Percentiles rank a stretch among this genome's conserved stretches.
Evolutionary conservation across 2,329 filamentous ascomycete genomes (phyloP).

Genomic region (Colletotrichum zoysiae): DNA sequence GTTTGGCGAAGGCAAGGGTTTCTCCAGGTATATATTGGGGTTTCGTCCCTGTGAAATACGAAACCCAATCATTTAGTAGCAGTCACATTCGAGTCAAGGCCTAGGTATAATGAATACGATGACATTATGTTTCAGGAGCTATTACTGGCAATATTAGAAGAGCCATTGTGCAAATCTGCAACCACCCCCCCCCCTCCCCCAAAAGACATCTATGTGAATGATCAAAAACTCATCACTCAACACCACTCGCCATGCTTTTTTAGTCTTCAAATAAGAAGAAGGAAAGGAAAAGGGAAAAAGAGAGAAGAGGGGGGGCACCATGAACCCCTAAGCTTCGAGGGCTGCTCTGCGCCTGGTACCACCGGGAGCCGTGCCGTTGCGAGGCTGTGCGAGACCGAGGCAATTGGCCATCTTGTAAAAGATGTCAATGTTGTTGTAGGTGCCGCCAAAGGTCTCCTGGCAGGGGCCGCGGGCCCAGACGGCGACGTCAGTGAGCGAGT

Average conservation of each 20-base stretch:
- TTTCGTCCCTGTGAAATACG: not conserved
- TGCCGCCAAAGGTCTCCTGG: slow-evolving; percentile 80
- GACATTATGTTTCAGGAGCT: slow-evolving; percentile 12
- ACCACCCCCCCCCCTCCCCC: too few relatives aligned
- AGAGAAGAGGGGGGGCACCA: not conserved
- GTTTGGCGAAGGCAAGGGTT: not conserved
- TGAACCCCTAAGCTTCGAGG: slow-evolving; percentile 11
- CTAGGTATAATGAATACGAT: not conserved
- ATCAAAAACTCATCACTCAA: slow-evolving; percentile 3
- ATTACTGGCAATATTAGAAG: not conserved
- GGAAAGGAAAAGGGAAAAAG: not conserved
- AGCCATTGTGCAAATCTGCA: not conserved
- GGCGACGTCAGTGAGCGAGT: slow-evolving; percentile 82
- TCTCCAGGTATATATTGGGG: not conserved
- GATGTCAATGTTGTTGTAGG: slow-evolving; percentile 78
- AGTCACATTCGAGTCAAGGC: not conserved
- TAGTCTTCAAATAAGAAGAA: not conserved
- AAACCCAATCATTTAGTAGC: not conserved
- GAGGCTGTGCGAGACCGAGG: slow-evolving; percentile 64
- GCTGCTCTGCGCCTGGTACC: not conserved
- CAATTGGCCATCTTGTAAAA: slow-evolving; percentile 81
- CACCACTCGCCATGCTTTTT: slow-evolving; percentile 29
- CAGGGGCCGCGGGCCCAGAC: slow-evolving; percentile 85
- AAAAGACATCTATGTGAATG: not conserved
- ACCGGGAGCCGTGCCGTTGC: slow-evolving; percentile 27